phyloP scores from a whole-genome alignment of 257 asterid genomes.

The Nicotiana attenuata region DNA sequence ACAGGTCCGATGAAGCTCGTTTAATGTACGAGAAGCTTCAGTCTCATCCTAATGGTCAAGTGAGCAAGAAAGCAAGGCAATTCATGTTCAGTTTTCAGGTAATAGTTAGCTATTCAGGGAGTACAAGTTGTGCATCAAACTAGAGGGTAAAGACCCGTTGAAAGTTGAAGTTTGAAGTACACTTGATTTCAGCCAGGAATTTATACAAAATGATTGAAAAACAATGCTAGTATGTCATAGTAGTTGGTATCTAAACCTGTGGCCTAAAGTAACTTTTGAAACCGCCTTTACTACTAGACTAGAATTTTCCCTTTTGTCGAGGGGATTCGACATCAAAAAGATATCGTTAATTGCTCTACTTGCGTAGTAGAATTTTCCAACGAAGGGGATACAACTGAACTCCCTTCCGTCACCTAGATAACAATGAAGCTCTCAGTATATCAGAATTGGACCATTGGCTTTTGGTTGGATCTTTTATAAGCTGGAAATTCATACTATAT shows the following conservation, averaged over 20 bases:
- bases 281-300: neutral
- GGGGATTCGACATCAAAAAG: neutral
- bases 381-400: neutral
- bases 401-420: neutral
- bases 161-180: neutral
- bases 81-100: conserved; percentile 75
- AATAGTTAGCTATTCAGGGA: conserved; percentile 6
- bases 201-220: neutral
- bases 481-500: neutral
- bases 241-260: neutral
- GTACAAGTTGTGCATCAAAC: neutral
- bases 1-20: conserved; percentile 75
- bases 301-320: neutral
- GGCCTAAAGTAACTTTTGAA: neutral
- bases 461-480: neutral
- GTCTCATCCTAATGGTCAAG: conserved; percentile 70
- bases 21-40: conserved; percentile 82
- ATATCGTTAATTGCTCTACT: neutral
- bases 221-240: neutral
- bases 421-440: neutral
- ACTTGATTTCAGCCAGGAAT: neutral
- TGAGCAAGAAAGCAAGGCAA: conserved; percentile 78
- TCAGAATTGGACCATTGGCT: too few species aligned
- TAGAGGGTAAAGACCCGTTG: neutral
- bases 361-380: neutral